Base-by-base conservation (phyloP, 768 basidiomycete genomes). In the Tubosaeta sp. region DNA sequence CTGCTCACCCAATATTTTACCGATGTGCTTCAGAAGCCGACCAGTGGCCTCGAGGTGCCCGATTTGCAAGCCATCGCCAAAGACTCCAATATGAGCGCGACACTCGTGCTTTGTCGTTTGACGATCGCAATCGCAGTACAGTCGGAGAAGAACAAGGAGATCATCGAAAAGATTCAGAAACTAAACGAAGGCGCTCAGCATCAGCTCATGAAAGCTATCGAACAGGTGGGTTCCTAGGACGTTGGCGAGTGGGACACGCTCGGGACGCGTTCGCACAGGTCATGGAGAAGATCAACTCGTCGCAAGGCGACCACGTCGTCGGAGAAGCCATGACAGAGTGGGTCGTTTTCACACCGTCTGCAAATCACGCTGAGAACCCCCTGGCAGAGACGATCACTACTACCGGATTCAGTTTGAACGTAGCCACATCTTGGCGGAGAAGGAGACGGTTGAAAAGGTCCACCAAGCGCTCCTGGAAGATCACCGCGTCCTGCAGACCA, bases 161-260 rank as follows among this genome's bases (percentile, higher is more conserved):
- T 95, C 58, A 93, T 97, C 55, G 85, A 83, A 65, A 88, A 83
- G 71, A 97, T 97, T 33, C 93, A 95, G 62, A 78, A 80, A 2
- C 69, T 97, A 56, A 86, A 81, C 54, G 88, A 95, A 68, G 77
- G 72, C 16, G 85, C 93, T 63, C 94, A 97, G 71, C 89, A 92
- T 65, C 77, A 83, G 63, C 73, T 97, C 48, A 97, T 97, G 95
- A 86, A 81, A 69, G 88, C 91, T 37, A 95, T 97, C 53, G 94
- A 97, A 69, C 88, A 91, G 77, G 93, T 91, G 53, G 48, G 79
- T 67, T 34, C 27, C 50, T 54, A 17, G 42, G n/a, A 14, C 33
- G 35, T 44, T 25, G 43, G 1, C 6, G 6, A 26, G 35, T 38
- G 42, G n/a, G 39, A 33, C 35, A 33, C 25, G 22, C 22, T 54